phyloP scores from a whole-genome alignment of 768 basidiomycete genomes.

The Serendipita sp. region DNA sequence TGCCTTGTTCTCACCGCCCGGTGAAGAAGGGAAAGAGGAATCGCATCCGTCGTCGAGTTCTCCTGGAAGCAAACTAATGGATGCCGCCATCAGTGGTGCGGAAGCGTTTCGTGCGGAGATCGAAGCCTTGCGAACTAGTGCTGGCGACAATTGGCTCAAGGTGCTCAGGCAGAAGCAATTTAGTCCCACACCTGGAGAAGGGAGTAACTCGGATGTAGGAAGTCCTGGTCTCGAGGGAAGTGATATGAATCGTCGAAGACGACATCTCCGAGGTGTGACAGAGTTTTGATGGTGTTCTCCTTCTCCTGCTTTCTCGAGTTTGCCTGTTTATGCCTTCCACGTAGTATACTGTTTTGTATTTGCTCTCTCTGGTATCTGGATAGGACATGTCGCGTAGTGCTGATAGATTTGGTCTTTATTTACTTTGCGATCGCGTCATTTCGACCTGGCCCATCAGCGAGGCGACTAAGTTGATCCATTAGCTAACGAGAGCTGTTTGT shows the following conservation, averaged over 20 bases:
- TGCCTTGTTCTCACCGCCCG: neutral
- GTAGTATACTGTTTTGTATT: slow-evolving; percentile 11
- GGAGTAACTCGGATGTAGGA: neutral
- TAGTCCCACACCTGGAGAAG: neutral
- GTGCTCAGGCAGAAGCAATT: neutral
- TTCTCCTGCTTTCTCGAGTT: neutral
- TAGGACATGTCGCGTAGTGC: neutral
- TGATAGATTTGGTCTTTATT: no score
- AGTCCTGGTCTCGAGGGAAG: neutral
- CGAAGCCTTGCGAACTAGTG: slow-evolving; percentile 1
- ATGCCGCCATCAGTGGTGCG: neutral
- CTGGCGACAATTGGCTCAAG: slow-evolving; percentile 5
- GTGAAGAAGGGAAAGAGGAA: neutral
- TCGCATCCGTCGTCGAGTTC: neutral
- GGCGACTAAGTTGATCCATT: neutral
- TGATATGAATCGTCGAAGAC: neutral
- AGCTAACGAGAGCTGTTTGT: no score
- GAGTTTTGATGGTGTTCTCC: neutral
- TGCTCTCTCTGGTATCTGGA: neutral
- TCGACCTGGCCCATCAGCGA: neutral
- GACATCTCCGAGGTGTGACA: slow-evolving; percentile 2
- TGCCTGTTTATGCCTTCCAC: neutral
- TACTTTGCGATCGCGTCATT: neutral
- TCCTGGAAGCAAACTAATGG: neutral
- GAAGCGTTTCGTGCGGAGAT: slow-evolving; percentile 3